phyloP scores from a whole-genome alignment of 2,329 filamentous ascomycete genomes.

The Plenodomus tracheiphilus region DNA sequence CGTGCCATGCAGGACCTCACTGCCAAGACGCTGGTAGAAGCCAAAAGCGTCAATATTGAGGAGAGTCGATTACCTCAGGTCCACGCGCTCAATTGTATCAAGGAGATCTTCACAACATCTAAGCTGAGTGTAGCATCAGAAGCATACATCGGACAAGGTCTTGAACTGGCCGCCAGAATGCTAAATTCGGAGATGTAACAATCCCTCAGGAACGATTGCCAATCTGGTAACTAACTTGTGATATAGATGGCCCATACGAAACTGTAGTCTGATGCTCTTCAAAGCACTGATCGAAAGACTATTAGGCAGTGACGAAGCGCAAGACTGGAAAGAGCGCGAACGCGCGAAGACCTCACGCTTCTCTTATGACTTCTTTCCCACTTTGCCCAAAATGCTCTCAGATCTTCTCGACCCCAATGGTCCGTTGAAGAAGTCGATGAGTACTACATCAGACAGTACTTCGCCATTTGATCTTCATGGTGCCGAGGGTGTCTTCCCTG shows the following conservation, averaged over 20 bases:
- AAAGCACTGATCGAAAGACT: slow-evolving; percentile 80
- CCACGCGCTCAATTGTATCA: slow-evolving; percentile 90
- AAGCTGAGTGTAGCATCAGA: slow-evolving; percentile 74
- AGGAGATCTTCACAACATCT: slow-evolving; percentile 87
- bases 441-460: slow-evolving; percentile 16
- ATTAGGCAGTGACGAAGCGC: slow-evolving; percentile 70
- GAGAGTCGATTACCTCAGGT: slow-evolving; percentile 78
- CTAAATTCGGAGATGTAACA: slow-evolving; percentile 76
- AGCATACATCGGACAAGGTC: slow-evolving; percentile 69
- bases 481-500: slow-evolving; percentile 75
- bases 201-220: neutral
- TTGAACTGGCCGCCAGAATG: slow-evolving; percentile 79
- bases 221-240: slow-evolving; percentile 5
- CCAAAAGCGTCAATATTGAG: slow-evolving; percentile 57
- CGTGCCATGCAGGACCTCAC: slow-evolving; percentile 66
- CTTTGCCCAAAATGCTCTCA: slow-evolving; percentile 65
- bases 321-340: slow-evolving; percentile 60
- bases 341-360: slow-evolving; percentile 56
- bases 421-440: slow-evolving; percentile 30
- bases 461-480: slow-evolving; percentile 41
- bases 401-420: slow-evolving; percentile 56
- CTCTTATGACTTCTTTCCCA: slow-evolving; percentile 70
- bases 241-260: slow-evolving; percentile 84
- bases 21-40: slow-evolving; percentile 60
- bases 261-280: slow-evolving; percentile 88